Percentiles rank a stretch among this genome's conserved stretches.
These are phyloP conservation scores for Aspergillus panamensis DNA, from an alignment of 495 filamentous ascomycete genomes.

Conservation along the genomic window DNA sequence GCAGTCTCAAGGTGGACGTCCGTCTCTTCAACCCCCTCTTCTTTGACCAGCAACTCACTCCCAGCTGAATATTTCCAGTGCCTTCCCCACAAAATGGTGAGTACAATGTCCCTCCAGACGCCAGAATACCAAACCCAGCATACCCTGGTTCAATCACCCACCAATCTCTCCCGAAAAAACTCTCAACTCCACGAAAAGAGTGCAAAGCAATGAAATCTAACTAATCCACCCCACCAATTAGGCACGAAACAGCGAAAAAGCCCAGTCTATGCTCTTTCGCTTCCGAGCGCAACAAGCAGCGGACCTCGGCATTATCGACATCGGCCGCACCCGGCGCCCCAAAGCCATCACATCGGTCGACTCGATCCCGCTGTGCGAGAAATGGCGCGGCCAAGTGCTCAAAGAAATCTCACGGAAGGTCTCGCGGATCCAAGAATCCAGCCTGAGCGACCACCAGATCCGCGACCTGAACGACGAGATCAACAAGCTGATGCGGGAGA, in stretches of 20 bases:
- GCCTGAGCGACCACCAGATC: constrained; percentile 91
- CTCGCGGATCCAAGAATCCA: constrained; percentile 85
- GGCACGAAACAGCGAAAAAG: constrained; percentile 92
- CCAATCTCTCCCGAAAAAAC: background rate
- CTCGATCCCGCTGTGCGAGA: constrained; percentile 83
- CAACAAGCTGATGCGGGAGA: constrained; percentile 98
- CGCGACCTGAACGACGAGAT: constrained; percentile 98
- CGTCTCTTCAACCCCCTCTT: constrained; percentile 14
- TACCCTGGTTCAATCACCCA: background rate
- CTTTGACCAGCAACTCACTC: constrained; percentile 19
- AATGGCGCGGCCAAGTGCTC: constrained; percentile 96
- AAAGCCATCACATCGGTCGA: constrained; percentile 83
- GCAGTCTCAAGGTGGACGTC: background rate
- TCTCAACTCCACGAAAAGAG: background rate
- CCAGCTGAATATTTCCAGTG: constrained; percentile 14
- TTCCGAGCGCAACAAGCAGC: constrained; percentile 97
- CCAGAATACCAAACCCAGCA: background rate
- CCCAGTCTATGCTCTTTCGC: constrained; percentile 99
- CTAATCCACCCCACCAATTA: constrained; percentile 19
- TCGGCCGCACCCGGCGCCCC: constrained; percentile 82
- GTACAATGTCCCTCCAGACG: background rate
- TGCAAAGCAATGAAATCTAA: constrained; percentile 13
- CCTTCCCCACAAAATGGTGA: constrained; percentile 35
- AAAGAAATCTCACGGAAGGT: constrained; percentile 98
- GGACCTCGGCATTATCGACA: constrained; percentile 92